A percentile compares a stretch with the other conserved stretches of the same genome.
Evolutionary conservation across 1,139 yeast genomes (phyloP).

Genomic region (Zygosaccharomyces sapae): DNA sequence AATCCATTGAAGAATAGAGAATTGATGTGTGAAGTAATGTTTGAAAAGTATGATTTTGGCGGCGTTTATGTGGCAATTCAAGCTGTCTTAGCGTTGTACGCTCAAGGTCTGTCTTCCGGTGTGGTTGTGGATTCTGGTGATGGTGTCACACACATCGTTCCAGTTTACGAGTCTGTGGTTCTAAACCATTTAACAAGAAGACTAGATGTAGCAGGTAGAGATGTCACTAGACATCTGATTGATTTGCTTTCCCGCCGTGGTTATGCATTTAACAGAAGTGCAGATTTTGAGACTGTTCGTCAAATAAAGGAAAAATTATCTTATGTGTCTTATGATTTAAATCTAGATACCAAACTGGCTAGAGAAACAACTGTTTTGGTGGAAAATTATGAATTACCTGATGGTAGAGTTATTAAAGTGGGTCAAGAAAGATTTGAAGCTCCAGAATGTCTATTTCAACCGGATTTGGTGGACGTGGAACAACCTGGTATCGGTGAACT

Average conservation of each 20-base stretch:
- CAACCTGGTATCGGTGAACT: conserved; percentile 96
- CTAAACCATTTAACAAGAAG: conserved; percentile 88
- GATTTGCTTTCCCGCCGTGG: conserved; percentile 90
- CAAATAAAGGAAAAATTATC: conserved; percentile 95
- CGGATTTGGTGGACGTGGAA: conserved; percentile 90
- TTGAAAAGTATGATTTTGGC: conserved; percentile 90
- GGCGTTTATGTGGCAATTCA: conserved; percentile 98
- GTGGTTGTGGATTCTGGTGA: conserved; percentile 98
- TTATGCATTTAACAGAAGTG: conserved; percentile 95
- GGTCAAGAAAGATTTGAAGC: conserved; percentile 98
- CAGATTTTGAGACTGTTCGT: conserved; percentile 97
- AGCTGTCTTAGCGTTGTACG: conserved; percentile 94
- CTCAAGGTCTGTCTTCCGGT: conserved; percentile 95
- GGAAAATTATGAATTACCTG: conserved; percentile 89
- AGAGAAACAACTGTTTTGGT: conserved; percentile 92
- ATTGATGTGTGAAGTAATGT: conserved; percentile 95
- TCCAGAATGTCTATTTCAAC: conserved; percentile 97
- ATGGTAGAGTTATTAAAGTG: conserved; percentile 88
- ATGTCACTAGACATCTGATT: conserved; percentile 90
- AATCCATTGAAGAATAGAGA: conserved; percentile 83
- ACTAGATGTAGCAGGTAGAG: conserved; percentile 96
- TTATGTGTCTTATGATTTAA: conserved; percentile 91
- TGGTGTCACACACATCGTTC: conserved; percentile 96
- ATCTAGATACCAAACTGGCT: conserved; percentile 79
- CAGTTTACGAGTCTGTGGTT: conserved; percentile 94